Conservation (phyloP, 2,329 filamentous ascomycete species). For the Aphanocladium album region DNA sequence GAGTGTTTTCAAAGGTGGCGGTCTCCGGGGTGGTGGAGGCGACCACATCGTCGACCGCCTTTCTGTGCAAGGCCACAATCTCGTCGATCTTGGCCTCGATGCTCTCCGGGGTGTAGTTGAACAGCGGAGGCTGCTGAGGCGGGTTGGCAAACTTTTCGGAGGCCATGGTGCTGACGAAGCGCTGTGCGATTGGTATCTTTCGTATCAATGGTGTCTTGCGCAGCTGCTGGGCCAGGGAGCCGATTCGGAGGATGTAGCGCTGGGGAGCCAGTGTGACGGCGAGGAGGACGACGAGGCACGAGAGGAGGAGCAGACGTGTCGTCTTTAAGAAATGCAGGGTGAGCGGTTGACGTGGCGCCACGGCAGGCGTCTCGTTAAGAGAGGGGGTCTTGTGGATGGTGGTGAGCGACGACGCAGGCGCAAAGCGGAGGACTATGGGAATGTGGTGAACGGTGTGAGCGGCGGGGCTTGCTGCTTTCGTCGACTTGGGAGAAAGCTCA, state of each 20-base stretch:
- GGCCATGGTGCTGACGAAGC: slow-evolving; percentile 55
- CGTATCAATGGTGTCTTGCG: slow-evolving; percentile 30
- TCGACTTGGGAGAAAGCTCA: not conserved
- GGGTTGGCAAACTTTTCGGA: slow-evolving; percentile 64
- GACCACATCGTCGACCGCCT: slow-evolving; percentile 62
- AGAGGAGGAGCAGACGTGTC: slow-evolving; percentile 37
- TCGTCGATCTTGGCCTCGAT: slow-evolving; percentile 63
- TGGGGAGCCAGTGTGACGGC: slow-evolving; percentile 63
- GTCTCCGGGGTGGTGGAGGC: slow-evolving; percentile 50
- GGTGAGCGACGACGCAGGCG: not conserved
- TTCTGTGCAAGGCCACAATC: slow-evolving; percentile 58
- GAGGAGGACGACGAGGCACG: slow-evolving; percentile 53
- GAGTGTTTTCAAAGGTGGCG: slow-evolving; percentile 50
- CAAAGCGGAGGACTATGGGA: not conserved
- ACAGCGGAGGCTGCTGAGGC: slow-evolving; percentile 72
- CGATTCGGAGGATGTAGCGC: slow-evolving; percentile 54
- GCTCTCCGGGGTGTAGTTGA: slow-evolving; percentile 66
- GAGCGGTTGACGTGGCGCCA: slow-evolving; percentile 15
- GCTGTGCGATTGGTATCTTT: slow-evolving; percentile 26
- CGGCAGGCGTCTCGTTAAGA: not conserved
- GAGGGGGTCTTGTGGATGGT: not conserved
- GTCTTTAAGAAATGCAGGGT: slow-evolving; percentile 17
- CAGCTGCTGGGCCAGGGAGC: slow-evolving; percentile 52
- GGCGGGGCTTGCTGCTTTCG: not conserved
- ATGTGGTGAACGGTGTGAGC: not conserved